A percentile compares a stretch with the other conserved stretches of the same genome.
Conservation (phyloP, 129 eudicot species). For the Helianthus annuus region DNA sequence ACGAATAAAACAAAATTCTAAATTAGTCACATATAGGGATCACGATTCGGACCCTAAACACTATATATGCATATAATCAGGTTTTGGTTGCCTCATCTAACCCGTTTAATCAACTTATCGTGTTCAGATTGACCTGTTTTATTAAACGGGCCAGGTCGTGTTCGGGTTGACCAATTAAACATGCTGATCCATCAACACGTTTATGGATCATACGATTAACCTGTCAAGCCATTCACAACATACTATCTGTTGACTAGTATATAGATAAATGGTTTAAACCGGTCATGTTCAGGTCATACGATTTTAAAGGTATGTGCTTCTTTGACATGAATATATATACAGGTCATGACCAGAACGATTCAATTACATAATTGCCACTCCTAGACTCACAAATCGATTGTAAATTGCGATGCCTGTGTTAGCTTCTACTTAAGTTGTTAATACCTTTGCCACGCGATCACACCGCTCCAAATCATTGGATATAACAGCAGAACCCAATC, state of each 20-base stretch:
- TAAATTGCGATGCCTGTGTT: not conserved
- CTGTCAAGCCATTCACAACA: not conserved
- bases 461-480: conserved; percentile 90
- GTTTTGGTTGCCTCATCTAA: not conserved
- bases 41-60: not conserved
- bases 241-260: not conserved
- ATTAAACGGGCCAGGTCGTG: not conserved
- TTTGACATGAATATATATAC: too few species aligned
- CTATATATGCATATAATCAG: not conserved
- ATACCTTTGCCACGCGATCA: conserved; percentile 82
- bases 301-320: not conserved
- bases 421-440: conserved; percentile 10
- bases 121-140: not conserved
- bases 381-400: conserved; percentile 6
- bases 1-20: not conserved
- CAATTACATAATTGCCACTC: not conserved
- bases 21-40: not conserved
- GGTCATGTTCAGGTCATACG: not conserved
- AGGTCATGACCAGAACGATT: not conserved
- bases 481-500: conserved; percentile 89
- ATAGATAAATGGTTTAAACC: not conserved
- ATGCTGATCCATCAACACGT: not conserved
- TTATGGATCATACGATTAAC: not conserved
- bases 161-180: not conserved
- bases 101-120: not conserved